Base-by-base conservation (phyloP, 2,329 filamentous ascomycete species). In the Dactylonectria macrodidyma region DNA sequence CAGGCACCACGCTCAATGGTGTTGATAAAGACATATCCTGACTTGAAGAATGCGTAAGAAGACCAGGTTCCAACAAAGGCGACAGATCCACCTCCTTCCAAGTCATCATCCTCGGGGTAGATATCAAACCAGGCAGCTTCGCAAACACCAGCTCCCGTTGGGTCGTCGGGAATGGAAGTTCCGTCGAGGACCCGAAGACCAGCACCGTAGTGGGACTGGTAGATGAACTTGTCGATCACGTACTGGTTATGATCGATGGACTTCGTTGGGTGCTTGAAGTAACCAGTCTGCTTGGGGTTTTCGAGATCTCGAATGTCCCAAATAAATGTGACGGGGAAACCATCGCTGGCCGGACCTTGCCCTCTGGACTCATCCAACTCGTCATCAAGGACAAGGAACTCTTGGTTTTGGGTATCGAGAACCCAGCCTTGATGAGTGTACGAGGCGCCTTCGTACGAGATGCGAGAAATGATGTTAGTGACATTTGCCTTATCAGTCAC, bases 401-500 rank as follows among this genome's bases (percentile, higher is more conserved):
- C 83, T 47, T 84, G 79, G 59, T 77, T 83, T 38, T 81, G 76
- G 1, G 77, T 75, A 73, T 88, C 84, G 26, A 88, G 80, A 3
- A 89, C 80, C 80, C 84, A 86, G 7, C 88, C 88, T 71, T 90
- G 88, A 74, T 90, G 88, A 1, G 87, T 88, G 78, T 90, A 90
- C 3, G 84, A 78, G 8, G 87, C 87, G 48, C 88, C 88, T 24
- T 85, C 83, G 75, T 90, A 90, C 0, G 84, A 84, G 12, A 87
- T 89, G 47, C 81, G 81, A 33, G 87, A 88, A 57, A 82, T 79
- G 69, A 89, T 81, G 66, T 86, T 81, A 47, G 80, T 82, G 16
- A 74, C 71, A 36, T 79, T 75, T 7, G 80, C 77, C 79, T 87
- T 87, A 73, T 87, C 77, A 1, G 85, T 87, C 1, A 88, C 82